phyloP scores from a whole-genome alignment of 1,139 yeast species.

The Starmera stellimalicola region DNA sequence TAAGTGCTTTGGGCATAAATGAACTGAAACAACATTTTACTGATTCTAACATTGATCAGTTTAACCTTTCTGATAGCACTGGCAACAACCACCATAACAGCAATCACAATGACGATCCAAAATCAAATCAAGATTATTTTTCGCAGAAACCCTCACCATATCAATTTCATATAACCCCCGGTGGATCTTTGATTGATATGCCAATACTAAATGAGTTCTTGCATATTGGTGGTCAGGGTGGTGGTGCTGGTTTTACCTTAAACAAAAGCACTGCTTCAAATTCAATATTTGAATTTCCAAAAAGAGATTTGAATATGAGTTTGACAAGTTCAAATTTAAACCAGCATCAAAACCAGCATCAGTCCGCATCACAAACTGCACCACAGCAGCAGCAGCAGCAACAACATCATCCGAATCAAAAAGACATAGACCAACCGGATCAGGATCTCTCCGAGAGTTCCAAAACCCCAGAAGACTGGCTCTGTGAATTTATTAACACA shows the following conservation, averaged over 20 bases:
- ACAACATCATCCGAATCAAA: not conserved
- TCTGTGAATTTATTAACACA: slow-evolving; percentile 54
- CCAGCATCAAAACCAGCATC: not conserved
- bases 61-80: slow-evolving; percentile 17
- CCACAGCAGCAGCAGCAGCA: not conserved
- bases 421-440: not conserved
- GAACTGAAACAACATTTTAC: slow-evolving; percentile 10
- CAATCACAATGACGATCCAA: slow-evolving; percentile 3
- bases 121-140: slow-evolving; percentile 4
- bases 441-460: not conserved
- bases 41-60: slow-evolving; percentile 23
- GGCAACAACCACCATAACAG: slow-evolving; percentile 1
- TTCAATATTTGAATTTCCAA: slow-evolving; percentile 1
- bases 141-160: slow-evolving; percentile 20
- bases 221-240: slow-evolving; percentile 21
- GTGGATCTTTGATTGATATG: slow-evolving; percentile 21
- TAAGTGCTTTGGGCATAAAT: slow-evolving; percentile 24
- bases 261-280: slow-evolving; percentile 2
- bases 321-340: slow-evolving; percentile 1
- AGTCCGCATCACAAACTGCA: not conserved
- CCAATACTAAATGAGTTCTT: slow-evolving; percentile 21
- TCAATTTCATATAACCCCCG: slow-evolving; percentile 26
- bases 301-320: slow-evolving; percentile 12
- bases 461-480: slow-evolving; percentile 42
- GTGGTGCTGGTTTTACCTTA: slow-evolving; percentile 22